phyloP scores from a whole-genome alignment of 495 filamentous ascomycete species.

The Parathielavia appendiculata region DNA sequence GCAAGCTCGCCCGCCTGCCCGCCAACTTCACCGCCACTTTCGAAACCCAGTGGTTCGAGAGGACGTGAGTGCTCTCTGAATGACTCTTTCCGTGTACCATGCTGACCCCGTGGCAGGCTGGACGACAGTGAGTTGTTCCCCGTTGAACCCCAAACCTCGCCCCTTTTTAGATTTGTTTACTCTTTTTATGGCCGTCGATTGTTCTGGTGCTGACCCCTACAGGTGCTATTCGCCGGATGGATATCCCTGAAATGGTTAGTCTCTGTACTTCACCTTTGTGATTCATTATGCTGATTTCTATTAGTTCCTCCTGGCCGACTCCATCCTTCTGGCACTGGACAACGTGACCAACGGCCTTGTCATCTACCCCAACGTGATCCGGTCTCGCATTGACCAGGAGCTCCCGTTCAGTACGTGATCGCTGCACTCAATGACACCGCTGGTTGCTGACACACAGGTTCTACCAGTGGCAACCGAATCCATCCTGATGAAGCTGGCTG shows the following conservation, averaged over 20 bases:
- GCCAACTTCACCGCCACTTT: slow-evolving; percentile 72
- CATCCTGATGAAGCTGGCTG: slow-evolving; percentile 83
- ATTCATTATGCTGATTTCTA: slow-evolving; percentile 6
- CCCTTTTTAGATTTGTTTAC: background rate
- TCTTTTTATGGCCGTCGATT: background rate
- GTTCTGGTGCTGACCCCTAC: slow-evolving; percentile 4
- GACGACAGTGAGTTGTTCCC: slow-evolving; percentile 49
- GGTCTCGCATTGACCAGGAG: slow-evolving; percentile 63
- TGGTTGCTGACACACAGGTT: background rate
- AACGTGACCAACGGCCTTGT: slow-evolving; percentile 81
- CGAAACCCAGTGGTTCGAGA: slow-evolving; percentile 77
- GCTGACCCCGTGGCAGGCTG: slow-evolving; percentile 26
- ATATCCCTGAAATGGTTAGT: slow-evolving; percentile 60
- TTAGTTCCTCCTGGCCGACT: slow-evolving; percentile 72
- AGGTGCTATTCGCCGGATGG: slow-evolving; percentile 37
- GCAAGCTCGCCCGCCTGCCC: slow-evolving; percentile 60
- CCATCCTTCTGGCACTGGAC: slow-evolving; percentile 71
- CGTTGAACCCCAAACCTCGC: slow-evolving; percentile 7
- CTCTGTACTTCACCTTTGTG: background rate
- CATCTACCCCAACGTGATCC: slow-evolving; percentile 78
- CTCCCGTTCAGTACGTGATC: slow-evolving; percentile 64
- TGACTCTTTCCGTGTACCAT: slow-evolving; percentile 1
- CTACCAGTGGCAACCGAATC: slow-evolving; percentile 64
- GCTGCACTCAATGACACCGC: background rate
- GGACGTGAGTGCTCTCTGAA: slow-evolving; percentile 44